Evolutionary conservation across 2,329 filamentous ascomycete species (phyloP), one percentile per base, ranked within the genome.

Genomic region (Aphanoascus verrucosus): DNA sequence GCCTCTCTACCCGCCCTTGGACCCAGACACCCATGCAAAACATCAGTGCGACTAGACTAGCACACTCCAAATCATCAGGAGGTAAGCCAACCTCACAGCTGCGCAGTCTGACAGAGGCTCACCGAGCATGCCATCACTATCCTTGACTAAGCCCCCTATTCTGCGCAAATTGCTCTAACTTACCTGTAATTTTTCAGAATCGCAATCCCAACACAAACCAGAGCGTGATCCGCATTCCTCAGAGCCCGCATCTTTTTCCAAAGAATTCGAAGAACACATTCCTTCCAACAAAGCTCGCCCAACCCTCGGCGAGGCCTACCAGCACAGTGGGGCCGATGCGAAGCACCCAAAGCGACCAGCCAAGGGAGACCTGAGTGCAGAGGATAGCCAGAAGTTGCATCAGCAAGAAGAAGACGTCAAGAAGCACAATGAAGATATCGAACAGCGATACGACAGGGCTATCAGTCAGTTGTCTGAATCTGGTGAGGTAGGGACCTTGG

Each of bases 351-450:
- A 55, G 15, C 49, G 52, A 20, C 56, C 51, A 40, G 20, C 49
- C 11, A 56, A 54, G 20, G 49, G 56, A 17, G 54, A 60, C n/a
- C 34, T 57, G 35, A 53, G 43, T 15, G 52, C 51, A 1, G 58
- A 60, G 6, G 56, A 58, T 17, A 15, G 28, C 6, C 46, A 48
- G 14, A 55, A 52, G 40, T 12, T 44, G 20, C 28, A 58, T 11
- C 23, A 54, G 14, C 9, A 42, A 20, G 48, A 57, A 40, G 46
- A 55, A 15, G 54, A 56, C n/a, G 56, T 60, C 3, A 44, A 49
- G 20, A 55, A 44, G n/a, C 58, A 60, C 51, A 60, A 60, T 48
- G 50, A 57, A 34, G 58, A 60, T 15, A 48, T 60, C 14, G 56
- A 58, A 23, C 38, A 38, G 9, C 56, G 58, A 35, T 55, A 60